Evolutionary conservation across 2,329 filamentous ascomycete genomes (phyloP).

Genomic region (Fusarium praegraminearum): DNA sequence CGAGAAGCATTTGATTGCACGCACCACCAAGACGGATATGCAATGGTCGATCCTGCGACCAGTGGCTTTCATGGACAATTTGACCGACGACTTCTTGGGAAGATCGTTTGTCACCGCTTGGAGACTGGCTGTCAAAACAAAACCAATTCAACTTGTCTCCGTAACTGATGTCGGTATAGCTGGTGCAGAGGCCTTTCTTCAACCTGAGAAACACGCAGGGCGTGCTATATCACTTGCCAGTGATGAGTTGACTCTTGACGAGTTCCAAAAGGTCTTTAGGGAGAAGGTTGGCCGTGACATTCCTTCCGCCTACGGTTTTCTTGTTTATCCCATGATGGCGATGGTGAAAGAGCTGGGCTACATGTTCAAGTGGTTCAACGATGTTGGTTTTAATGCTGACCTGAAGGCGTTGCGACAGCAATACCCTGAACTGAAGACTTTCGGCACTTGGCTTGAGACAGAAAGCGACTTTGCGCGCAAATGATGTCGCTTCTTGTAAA

Average conservation of each 20-base stretch:
- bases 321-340: conserved; percentile 24
- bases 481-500: not conserved
- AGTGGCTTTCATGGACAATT: conserved; percentile 58
- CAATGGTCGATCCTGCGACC: conserved; percentile 55
- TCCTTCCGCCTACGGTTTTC: conserved; percentile 12
- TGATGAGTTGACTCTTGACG: conserved; percentile 14
- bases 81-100: conserved; percentile 48
- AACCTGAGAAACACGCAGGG: conserved; percentile 13
- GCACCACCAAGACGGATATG: conserved; percentile 50
- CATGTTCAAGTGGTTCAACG: conserved; percentile 31
- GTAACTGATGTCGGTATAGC: conserved; percentile 13
- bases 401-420: conserved; percentile 18
- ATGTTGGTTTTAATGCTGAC: conserved; percentile 19
- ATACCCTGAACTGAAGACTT: conserved; percentile 10
- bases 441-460: conserved; percentile 15
- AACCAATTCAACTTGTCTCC: conserved; percentile 34
- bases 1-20: conserved; percentile 68
- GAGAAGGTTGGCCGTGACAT: conserved; percentile 14
- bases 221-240: conserved; percentile 16
- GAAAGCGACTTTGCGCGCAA: conserved; percentile 25
- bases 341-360: conserved; percentile 28
- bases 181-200: conserved; percentile 17
- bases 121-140: conserved; percentile 48
- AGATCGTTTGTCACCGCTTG: conserved; percentile 52
- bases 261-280: conserved; percentile 6